These are phyloP conservation scores for Chlorella sp. DNA, from an alignment of 139 green algal species.

Conservation along the genomic window DNA sequence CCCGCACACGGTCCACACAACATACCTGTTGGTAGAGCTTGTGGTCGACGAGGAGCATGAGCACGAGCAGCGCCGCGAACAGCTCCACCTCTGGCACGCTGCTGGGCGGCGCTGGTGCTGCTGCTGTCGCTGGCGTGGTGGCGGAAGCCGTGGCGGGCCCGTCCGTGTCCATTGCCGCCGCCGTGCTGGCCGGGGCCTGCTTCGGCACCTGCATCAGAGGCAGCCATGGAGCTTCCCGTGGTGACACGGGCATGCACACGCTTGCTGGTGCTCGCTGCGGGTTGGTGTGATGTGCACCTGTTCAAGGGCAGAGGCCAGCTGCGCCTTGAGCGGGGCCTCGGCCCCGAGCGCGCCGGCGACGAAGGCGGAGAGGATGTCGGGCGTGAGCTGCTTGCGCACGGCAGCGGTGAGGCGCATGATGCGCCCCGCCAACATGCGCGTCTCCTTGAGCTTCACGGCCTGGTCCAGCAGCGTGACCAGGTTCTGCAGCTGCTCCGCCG, in stretches of 20 bases:
- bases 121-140: background rate
- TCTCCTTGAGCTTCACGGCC: conserved; percentile 78
- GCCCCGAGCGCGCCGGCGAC: conserved; percentile 38
- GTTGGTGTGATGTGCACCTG: conserved; percentile 29
- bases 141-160: background rate
- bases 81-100: conserved; percentile 78
- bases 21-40: conserved; percentile 63
- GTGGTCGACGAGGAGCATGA: conserved; percentile 72
- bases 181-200: background rate
- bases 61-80: conserved; percentile 72
- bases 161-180: conserved; percentile 36
- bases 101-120: background rate
- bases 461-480: conserved; percentile 59
- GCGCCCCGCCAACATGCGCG: conserved; percentile 56
- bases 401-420: conserved; percentile 67
- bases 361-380: conserved; percentile 45
- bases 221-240: no score
- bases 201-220: background rate
- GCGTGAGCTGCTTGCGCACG: conserved; percentile 52
- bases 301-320: conserved; percentile 33
- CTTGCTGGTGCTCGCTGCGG: background rate
- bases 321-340: conserved; percentile 11
- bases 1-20: background rate
- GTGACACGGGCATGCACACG: no score
- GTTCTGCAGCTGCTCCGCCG: no score